Evolutionary conservation across 106 monocot species (phyloP).

Genomic region (Platanthera guangdongensis): DNA sequence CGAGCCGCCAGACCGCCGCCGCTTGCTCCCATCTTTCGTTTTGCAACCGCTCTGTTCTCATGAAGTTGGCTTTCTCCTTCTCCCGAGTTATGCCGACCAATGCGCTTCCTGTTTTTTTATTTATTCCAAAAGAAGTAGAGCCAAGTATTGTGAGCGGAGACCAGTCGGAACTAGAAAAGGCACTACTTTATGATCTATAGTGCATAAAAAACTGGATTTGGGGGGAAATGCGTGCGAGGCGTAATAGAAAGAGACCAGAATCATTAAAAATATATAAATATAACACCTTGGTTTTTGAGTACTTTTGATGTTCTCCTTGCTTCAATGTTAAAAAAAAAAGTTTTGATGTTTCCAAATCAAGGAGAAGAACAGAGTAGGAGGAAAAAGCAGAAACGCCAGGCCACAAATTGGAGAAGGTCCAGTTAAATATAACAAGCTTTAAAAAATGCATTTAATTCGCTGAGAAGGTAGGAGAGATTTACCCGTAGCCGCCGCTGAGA

Average conservation of each 20-base stretch:
- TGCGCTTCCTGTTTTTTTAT: conserved; percentile 5
- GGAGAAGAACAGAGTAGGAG: not conserved
- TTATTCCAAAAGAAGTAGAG: not conserved
- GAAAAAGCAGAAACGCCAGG: not conserved
- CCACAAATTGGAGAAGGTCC: not conserved
- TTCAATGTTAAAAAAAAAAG: not conserved
- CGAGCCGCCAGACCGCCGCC: conserved; percentile 13
- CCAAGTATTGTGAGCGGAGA: not conserved
- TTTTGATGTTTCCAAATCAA: not conserved
- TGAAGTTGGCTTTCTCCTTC: not conserved
- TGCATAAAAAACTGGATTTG: not conserved
- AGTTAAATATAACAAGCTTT: not conserved
- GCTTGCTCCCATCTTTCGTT: conserved; percentile 5
- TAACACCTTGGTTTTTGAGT: too few species aligned
- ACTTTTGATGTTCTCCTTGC: not conserved
- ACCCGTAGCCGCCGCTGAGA: not conserved
- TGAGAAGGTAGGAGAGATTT: not conserved
- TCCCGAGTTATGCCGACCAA: not conserved
- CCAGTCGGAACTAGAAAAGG: not conserved
- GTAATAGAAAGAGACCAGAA: not conserved
- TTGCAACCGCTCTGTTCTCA: not conserved
- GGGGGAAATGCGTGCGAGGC: not conserved
- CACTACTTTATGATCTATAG: not conserved
- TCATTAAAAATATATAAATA: not conserved
- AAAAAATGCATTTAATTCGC: not conserved